These are phyloP conservation scores for Bjerkandera adusta DNA, from an alignment of 1,284 basidiomycete species.

Conservation along the genomic window DNA sequence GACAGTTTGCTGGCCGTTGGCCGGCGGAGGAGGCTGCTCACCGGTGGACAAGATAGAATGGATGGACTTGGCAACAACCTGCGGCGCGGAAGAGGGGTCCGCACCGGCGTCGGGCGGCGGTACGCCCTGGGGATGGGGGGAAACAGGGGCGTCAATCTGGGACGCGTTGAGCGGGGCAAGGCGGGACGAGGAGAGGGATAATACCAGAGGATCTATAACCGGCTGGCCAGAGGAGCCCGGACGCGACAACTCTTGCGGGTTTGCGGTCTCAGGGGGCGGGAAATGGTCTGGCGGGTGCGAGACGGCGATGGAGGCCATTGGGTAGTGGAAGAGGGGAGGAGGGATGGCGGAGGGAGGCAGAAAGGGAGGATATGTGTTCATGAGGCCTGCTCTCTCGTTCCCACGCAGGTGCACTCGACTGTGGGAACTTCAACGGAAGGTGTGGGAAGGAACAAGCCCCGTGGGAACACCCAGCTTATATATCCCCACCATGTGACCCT, in stretches of 20 bases:
- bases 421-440: slow-evolving; percentile 37
- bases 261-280: slow-evolving; percentile 24
- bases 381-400: slow-evolving; percentile 29
- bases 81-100: slow-evolving; percentile 42
- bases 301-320: slow-evolving; percentile 42
- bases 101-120: slow-evolving; percentile 15
- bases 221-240: slow-evolving; percentile 38
- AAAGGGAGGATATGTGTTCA: slow-evolving; percentile 33
- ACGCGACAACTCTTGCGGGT: slow-evolving; percentile 36
- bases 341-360: slow-evolving; percentile 30
- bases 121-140: slow-evolving; percentile 1
- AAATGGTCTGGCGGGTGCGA: slow-evolving; percentile 33
- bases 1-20: slow-evolving; percentile 37
- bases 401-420: slow-evolving; percentile 20
- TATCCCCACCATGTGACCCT: slow-evolving; percentile 28
- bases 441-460: slow-evolving; percentile 17
- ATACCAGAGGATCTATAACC: slow-evolving; percentile 41
- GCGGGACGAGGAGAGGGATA: slow-evolving; percentile 28
- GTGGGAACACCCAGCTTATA: slow-evolving; percentile 38
- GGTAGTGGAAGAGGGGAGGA: slow-evolving; percentile 34
- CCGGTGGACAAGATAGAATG: slow-evolving; percentile 60
- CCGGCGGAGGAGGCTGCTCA: slow-evolving; percentile 30
- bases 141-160: slow-evolving; percentile 28
- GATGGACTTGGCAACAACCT: slow-evolving; percentile 45
- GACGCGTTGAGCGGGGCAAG: slow-evolving; percentile 25